These are phyloP conservation scores for Alternaria ventricosa DNA, from an alignment of 2,329 filamentous ascomycete species.

Conservation along the genomic window DNA sequence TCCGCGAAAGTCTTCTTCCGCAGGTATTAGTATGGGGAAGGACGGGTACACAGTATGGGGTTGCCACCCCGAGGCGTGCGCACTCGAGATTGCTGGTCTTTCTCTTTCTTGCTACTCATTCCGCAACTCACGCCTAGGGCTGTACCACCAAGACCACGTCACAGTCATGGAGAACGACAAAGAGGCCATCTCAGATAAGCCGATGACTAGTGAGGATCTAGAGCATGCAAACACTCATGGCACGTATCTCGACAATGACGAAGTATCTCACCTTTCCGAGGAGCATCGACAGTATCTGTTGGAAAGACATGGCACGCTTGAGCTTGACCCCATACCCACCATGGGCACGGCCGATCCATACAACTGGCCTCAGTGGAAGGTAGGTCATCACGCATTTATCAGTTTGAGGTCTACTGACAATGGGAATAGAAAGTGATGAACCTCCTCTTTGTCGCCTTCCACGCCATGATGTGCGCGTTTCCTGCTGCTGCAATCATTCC, in stretches of 20 bases:
- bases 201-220: conserved; percentile 25
- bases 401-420: neutral
- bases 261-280: conserved; percentile 46
- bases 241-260: conserved; percentile 35
- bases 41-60: conserved; percentile 18
- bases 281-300: conserved; percentile 60
- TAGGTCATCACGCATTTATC: conserved; percentile 18
- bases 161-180: conserved; percentile 13
- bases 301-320: conserved; percentile 60
- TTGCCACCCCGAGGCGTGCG: neutral
- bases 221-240: conserved; percentile 36
- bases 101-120: neutral
- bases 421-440: conserved; percentile 58
- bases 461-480: conserved; percentile 65
- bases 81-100: neutral
- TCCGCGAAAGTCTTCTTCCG: conserved; percentile 5
- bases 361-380: conserved; percentile 63
- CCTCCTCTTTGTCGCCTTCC: conserved; percentile 62
- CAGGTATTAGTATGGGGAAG: neutral
- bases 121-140: neutral
- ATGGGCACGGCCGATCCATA: conserved; percentile 61
- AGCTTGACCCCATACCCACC: conserved; percentile 61
- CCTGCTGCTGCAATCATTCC: conserved; percentile 62
- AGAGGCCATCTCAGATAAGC: conserved; percentile 3
- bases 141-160: neutral